These are phyloP conservation scores for Linanthus parryae DNA, from an alignment of 148 eudicot species.

Conservation along the genomic window DNA sequence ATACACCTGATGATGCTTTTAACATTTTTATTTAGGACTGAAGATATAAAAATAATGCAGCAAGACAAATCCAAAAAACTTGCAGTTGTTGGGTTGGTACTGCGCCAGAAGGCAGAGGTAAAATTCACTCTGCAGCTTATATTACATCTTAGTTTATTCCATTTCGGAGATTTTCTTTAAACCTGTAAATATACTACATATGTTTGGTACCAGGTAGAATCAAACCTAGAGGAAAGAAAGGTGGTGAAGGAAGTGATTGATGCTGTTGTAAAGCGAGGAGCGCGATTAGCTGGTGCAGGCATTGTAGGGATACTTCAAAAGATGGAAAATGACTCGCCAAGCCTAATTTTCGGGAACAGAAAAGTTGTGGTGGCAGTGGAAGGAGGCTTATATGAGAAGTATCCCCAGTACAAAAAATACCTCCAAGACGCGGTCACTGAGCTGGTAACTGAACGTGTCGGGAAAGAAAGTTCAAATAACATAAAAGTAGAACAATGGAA, in stretches of 20 bases:
- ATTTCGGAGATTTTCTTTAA: neutral
- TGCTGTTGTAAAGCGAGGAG: slow-evolving; percentile 42
- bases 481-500: slow-evolving; percentile 35
- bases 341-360: slow-evolving; percentile 19
- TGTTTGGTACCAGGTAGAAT: slow-evolving; percentile 16
- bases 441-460: no score
- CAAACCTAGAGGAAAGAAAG: slow-evolving; percentile 30
- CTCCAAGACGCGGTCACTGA: slow-evolving; percentile 52
- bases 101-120: slow-evolving; percentile 37
- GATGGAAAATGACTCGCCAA: slow-evolving; percentile 34
- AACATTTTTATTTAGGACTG: no score
- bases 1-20: no score
- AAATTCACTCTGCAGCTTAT: no score
- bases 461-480: slow-evolving; percentile 35
- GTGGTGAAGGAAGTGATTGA: slow-evolving; percentile 43
- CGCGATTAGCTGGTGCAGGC: slow-evolving; percentile 50
- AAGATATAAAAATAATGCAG: slow-evolving; percentile 59
- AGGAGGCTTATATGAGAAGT: slow-evolving; percentile 41
- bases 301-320: slow-evolving; percentile 49
- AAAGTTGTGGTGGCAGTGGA: slow-evolving; percentile 30
- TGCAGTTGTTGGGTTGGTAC: slow-evolving; percentile 35
- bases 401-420: slow-evolving; percentile 36
- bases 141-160: neutral
- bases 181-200: neutral
- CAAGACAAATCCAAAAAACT: slow-evolving; percentile 54